Base-by-base conservation (phyloP, 2,329 filamentous ascomycete species). In the Hymenoscyphus scutula region DNA sequence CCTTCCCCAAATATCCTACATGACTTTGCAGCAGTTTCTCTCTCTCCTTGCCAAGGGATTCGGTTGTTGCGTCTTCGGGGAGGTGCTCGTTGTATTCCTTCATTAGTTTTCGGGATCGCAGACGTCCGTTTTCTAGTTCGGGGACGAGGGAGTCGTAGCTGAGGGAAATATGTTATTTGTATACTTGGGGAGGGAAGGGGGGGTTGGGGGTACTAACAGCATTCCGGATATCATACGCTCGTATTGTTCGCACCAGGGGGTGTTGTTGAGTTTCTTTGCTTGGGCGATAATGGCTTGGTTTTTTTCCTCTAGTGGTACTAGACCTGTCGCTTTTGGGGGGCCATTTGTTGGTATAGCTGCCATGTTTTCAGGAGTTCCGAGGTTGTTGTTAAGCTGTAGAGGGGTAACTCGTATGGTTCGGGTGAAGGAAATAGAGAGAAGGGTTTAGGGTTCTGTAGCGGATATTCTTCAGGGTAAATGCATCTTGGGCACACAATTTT, bases 141-240 rank as follows among this genome's bases (percentile, higher is more conserved):
- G 81, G 80, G 0, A 71, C 77, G 53, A 78, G 74, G 25, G 78
- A 73, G 68, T 84, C 75, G 74, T 87, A 62, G 5, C 86, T 62
- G 7, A 11, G 82, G 84, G 19, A 23, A 25, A 13, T 17, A 29
- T 55, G 17, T 51, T 57, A 37, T 53, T 19, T 8, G 41, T 19
- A 5, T 53, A 7, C 41, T 51, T 15, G 32, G 7, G 5, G 34
- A 23, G 29, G 32, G 17, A 19, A 38, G 7, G 23, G 23, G 34
- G 15, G 38, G 34, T 38, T 38, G 48, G 25, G 38, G 8, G 29
- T 72, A 71, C 78, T 67, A 72, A 84, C 83, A 86, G 76, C 77
- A 87, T 83, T 30, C 84, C 84, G 0, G 83, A 87, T 56, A 88
- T 83, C 84, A 88, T 87, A 69, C 82, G 84, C 69, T 87, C 83